Conservation (phyloP, 2,329 filamentous ascomycete species). For the Arthrobotrys iridis region DNA sequence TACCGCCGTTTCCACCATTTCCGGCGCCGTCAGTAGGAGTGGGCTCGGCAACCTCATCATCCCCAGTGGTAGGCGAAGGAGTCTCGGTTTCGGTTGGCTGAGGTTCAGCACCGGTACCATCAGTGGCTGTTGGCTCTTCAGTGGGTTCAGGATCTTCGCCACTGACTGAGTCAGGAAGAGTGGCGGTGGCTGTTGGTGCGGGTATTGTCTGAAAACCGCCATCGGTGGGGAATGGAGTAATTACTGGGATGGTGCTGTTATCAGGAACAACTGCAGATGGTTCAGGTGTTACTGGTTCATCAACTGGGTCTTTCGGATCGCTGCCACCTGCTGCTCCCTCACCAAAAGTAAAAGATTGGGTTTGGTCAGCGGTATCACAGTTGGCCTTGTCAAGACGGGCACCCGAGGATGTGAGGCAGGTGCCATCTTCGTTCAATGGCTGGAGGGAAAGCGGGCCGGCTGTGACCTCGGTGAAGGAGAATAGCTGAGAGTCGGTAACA, state of each 20-base stretch:
- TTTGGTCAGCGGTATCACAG: conserved; percentile 62
- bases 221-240: not conserved
- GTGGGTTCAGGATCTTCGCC: not conserved
- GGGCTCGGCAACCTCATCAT: not conserved
- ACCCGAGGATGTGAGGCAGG: conserved; percentile 65
- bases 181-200: conserved; percentile 6
- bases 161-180: not conserved
- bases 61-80: conserved; percentile 1
- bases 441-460: conserved; percentile 63
- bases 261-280: not conserved
- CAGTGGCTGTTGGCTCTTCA: conserved; percentile 9
- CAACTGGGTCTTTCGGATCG: conserved; percentile 7
- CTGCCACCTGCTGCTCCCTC: conserved; percentile 8
- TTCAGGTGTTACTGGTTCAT: not conserved
- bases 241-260: not conserved
- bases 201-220: conserved; percentile 24
- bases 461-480: conserved; percentile 63
- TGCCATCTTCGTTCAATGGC: conserved; percentile 64
- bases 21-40: conserved; percentile 15
- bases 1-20: conserved; percentile 1
- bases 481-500: conserved; percentile 67
- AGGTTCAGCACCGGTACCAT: not conserved
- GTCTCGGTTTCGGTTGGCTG: conserved; percentile 1
- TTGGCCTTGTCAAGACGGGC: conserved; percentile 63
- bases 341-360: conserved; percentile 63